Evolutionary conservation across 2,329 filamentous ascomycete genomes (phyloP).

Genomic region (Colletotrichum ledebouriae): DNA sequence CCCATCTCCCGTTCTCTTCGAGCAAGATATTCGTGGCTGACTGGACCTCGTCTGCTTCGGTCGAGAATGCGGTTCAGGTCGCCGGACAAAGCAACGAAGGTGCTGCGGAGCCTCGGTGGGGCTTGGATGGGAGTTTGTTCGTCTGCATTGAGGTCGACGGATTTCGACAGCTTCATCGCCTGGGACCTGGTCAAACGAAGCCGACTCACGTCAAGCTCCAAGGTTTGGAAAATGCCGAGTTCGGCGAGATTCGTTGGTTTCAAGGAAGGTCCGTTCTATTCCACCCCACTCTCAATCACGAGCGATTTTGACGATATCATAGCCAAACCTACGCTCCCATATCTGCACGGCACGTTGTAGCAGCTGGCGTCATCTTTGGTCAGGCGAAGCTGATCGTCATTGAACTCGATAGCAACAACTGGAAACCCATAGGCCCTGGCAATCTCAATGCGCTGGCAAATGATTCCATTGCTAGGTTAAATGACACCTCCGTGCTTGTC

Average conservation of each 20-base stretch:
- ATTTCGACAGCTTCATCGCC: slow-evolving; percentile 62
- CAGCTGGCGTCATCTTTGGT: slow-evolving; percentile 51
- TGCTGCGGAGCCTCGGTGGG: slow-evolving; percentile 65
- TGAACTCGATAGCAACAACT: slow-evolving; percentile 51
- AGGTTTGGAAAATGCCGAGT: slow-evolving; percentile 57
- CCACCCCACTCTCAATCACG: not conserved
- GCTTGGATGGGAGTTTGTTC: slow-evolving; percentile 61
- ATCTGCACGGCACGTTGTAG: slow-evolving; percentile 52
- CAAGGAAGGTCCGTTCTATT: slow-evolving; percentile 49
- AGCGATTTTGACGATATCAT: slow-evolving; percentile 12
- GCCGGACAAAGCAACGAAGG: slow-evolving; percentile 59
- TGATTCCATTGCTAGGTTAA: slow-evolving; percentile 53
- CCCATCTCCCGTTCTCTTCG: slow-evolving; percentile 65
- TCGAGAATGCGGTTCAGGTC: slow-evolving; percentile 53
- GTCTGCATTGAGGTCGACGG: slow-evolving; percentile 61
- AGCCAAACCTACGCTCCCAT: slow-evolving; percentile 58
- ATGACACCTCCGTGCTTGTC: slow-evolving; percentile 53
- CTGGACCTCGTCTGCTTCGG: slow-evolving; percentile 52
- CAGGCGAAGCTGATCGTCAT: slow-evolving; percentile 53
- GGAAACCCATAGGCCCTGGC: slow-evolving; percentile 48
- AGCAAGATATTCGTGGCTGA: slow-evolving; percentile 59
- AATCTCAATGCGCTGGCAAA: slow-evolving; percentile 48
- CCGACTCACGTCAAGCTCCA: slow-evolving; percentile 51
- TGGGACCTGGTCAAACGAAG: slow-evolving; percentile 47
- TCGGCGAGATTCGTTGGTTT: slow-evolving; percentile 52